These are phyloP conservation scores for Bertia moriformis DNA, from an alignment of 2,329 filamentous ascomycete genomes.

Conservation along the genomic window DNA sequence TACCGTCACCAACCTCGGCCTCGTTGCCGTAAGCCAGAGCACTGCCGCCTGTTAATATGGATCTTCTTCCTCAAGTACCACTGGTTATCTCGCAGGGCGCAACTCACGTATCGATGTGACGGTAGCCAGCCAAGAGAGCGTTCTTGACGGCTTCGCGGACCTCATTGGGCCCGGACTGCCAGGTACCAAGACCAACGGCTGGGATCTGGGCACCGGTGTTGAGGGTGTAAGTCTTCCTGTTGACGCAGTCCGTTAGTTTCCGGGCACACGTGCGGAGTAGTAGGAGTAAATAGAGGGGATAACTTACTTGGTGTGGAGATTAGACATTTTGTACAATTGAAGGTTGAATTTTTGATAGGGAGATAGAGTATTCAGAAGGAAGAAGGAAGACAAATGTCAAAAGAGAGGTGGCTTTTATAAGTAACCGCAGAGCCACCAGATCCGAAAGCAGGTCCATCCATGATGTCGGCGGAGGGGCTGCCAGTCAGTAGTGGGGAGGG, in stretches of 20 bases:
- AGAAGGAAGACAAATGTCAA: no score
- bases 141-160: slow-evolving; percentile 58
- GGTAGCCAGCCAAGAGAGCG: slow-evolving; percentile 55
- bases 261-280: no score
- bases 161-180: slow-evolving; percentile 56
- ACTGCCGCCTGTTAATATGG: slow-evolving; percentile 7
- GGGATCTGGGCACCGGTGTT: slow-evolving; percentile 69
- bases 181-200: slow-evolving; percentile 63
- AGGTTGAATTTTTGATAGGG: no score
- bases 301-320: not conserved
- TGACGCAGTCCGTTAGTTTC: slow-evolving; percentile 6
- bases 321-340: not conserved
- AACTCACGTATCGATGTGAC: slow-evolving; percentile 53
- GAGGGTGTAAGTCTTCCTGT: slow-evolving; percentile 45
- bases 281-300: no score
- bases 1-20: slow-evolving; percentile 49
- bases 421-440: no score
- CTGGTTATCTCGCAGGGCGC: not conserved
- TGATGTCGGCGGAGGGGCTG: no score
- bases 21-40: slow-evolving; percentile 70
- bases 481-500: no score
- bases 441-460: no score
- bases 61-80: not conserved
- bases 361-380: no score
- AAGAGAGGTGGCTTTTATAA: no score